Evolutionary conservation across 2,329 filamentous ascomycete species (phyloP), one percentile per base, ranked within the genome.

Genomic region (Aspergillus viridinutans): DNA sequence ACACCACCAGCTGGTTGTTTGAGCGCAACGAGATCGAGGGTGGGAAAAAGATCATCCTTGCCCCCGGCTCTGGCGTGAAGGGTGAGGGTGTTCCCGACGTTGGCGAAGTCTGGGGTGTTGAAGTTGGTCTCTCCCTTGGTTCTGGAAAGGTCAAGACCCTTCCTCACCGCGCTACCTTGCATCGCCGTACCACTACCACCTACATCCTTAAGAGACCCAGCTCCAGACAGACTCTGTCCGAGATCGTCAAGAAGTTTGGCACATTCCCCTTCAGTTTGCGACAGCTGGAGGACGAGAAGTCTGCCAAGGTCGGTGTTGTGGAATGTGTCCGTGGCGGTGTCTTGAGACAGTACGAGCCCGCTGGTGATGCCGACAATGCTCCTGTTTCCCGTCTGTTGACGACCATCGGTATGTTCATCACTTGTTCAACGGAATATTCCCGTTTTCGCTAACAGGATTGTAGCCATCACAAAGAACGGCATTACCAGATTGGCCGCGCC

Each of bases 391-490:
- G 94, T 70, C 83, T 96, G 52, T 85, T 97, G 78, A 95, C 89
- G 60, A 99, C 94, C 26, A 81, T 97, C 76, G 92, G 93, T 97
- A 85, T 81, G 90, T 84, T 57, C 51, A 47, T 26, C 29, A 49
- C 10, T 51, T 17, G 28, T 10, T 40, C 32, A 3, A 23, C 40
- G 20, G 20, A 9, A 38, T 12, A 17, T 38, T 25, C 17, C 12
- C 17, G 14, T 20, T 50, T n/a, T 21, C 20, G 32, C 47, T 51
- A 7, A 52, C 60, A 56, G 62, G 43, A 10, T 51, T 58, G 52
- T 64, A 96, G 94, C 91, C 59, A 92, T 99, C 75, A 97, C 92
- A 70, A 99, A 99, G 86, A 97, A 97, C 75, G 94, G 94, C 65
- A 81, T 99, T 69, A 91, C 89, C 71, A 90, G 90, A 79, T 81